phyloP scores from a whole-genome alignment of 148 eudicot genomes.

The Diospyros kaki region DNA sequence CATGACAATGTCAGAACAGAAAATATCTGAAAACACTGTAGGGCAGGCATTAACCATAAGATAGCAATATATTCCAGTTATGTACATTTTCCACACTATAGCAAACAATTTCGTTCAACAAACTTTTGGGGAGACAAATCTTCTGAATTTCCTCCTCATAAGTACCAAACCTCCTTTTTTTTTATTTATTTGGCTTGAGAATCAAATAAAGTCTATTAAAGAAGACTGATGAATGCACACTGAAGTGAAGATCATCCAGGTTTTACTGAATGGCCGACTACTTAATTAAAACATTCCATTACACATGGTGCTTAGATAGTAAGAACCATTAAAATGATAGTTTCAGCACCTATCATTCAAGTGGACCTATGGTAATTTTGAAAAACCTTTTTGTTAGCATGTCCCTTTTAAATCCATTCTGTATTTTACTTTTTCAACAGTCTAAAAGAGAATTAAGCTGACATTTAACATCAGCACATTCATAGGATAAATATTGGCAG shows the following conservation, averaged over 20 bases:
- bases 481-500: neutral
- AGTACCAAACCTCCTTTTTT: neutral
- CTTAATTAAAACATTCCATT: neutral
- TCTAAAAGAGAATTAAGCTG: neutral
- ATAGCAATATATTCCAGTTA: constrained; percentile 4
- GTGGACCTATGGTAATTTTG: neutral
- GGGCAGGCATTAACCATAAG: constrained; percentile 2
- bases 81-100: neutral
- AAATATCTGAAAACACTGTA: neutral
- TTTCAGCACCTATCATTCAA: neutral
- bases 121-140: neutral
- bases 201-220: neutral
- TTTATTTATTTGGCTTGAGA: too few relatives aligned
- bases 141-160: neutral
- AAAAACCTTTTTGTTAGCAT: neutral
- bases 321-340: neutral
- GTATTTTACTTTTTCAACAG: neutral
- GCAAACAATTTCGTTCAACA: neutral
- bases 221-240: neutral
- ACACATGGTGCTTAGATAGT: neutral
- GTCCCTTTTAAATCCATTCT: neutral
- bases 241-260: neutral
- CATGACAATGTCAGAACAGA: neutral
- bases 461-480: neutral
- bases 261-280: neutral